Percentiles rank a stretch among this genome's conserved stretches.
These are phyloP conservation scores for Inonotus obliquus DNA, from an alignment of 1,284 basidiomycete species.

Conservation along the genomic window DNA sequence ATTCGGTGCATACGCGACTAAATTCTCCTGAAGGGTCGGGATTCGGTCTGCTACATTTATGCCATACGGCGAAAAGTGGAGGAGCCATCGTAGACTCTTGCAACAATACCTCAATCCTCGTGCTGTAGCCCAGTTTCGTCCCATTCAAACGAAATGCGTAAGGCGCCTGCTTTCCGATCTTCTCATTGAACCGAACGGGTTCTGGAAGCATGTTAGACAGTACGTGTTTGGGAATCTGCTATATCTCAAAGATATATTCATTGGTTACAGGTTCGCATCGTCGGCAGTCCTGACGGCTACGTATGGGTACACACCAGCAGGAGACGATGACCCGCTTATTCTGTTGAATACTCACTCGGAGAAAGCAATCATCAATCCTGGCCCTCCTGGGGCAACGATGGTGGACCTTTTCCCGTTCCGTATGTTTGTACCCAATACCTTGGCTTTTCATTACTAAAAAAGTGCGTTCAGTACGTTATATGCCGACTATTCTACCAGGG, in stretches of 20 bases:
- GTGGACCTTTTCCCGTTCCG: slow-evolving; percentile 14
- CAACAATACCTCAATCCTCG: slow-evolving; percentile 26
- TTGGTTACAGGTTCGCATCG: slow-evolving; percentile 4
- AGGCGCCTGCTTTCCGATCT: slow-evolving; percentile 24
- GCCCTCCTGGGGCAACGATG: slow-evolving; percentile 6
- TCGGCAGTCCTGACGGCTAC: slow-evolving; percentile 10
- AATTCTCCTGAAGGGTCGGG: neutral
- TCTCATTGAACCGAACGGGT: slow-evolving; percentile 23
- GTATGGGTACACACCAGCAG: slow-evolving; percentile 11
- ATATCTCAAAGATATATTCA: neutral
- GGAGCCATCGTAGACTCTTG: slow-evolving; percentile 29
- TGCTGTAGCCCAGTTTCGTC: slow-evolving; percentile 21
- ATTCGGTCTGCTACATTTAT: slow-evolving; percentile 24
- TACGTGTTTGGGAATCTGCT: slow-evolving; percentile 10
- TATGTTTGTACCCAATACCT: neutral
- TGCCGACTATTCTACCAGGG: slow-evolving; percentile 13
- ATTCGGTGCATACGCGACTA: neutral
- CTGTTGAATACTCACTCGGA: neutral
- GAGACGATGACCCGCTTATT: slow-evolving; percentile 29
- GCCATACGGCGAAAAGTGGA: slow-evolving; percentile 28
- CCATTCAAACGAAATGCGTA: slow-evolving; percentile 25
- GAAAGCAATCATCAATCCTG: slow-evolving; percentile 2
- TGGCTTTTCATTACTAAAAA: neutral
- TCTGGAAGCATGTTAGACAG: slow-evolving; percentile 25
- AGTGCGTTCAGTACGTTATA: slow-evolving; percentile 6